Evolutionary conservation across 257 asterid genomes (phyloP).

Genomic region (Eustoma russellianum): DNA sequence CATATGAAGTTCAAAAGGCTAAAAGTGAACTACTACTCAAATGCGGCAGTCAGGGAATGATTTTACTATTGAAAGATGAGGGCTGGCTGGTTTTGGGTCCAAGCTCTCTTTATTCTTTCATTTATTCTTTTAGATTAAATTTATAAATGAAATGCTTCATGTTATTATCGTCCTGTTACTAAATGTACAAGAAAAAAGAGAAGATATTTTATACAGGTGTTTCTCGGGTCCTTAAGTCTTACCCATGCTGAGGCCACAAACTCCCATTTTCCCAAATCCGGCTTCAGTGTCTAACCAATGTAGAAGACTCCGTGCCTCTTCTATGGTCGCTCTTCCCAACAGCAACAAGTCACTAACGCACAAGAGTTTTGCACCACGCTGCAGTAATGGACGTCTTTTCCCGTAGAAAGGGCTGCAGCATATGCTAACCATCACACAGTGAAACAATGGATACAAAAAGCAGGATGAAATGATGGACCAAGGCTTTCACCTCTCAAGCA

Average conservation of each 20-base stretch:
- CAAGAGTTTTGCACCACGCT: conserved; percentile 84
- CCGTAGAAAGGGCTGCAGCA: conserved; percentile 90
- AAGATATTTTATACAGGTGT: neutral
- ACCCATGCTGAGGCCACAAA: conserved; percentile 99
- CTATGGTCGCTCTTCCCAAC: conserved; percentile 90
- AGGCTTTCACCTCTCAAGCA: conserved; percentile 71
- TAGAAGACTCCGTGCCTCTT: conserved; percentile 85
- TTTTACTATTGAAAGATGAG: too few species aligned
- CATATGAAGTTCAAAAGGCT: too few species aligned
- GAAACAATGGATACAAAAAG: neutral
- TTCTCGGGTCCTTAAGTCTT: conserved; percentile 5
- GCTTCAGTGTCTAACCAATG: conserved; percentile 82
- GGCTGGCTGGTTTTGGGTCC: too few species aligned
- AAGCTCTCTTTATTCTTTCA: too few species aligned
- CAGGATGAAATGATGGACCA: neutral
- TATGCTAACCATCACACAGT: conserved; percentile 1
- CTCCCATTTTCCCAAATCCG: conserved; percentile 89
- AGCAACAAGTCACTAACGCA: conserved; percentile 89
- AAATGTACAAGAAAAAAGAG: too few species aligned
- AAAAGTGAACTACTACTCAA: too few species aligned
- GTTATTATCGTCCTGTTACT: too few species aligned
- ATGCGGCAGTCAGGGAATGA: too few species aligned
- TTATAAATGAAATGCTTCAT: too few species aligned
- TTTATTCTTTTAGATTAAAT: too few species aligned
- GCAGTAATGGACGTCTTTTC: conserved; percentile 81